Percentiles rank a stretch among this genome's conserved stretches.
phyloP scores from a whole-genome alignment of 139 green algal species.

The Chlamydomonas schloesseri region DNA sequence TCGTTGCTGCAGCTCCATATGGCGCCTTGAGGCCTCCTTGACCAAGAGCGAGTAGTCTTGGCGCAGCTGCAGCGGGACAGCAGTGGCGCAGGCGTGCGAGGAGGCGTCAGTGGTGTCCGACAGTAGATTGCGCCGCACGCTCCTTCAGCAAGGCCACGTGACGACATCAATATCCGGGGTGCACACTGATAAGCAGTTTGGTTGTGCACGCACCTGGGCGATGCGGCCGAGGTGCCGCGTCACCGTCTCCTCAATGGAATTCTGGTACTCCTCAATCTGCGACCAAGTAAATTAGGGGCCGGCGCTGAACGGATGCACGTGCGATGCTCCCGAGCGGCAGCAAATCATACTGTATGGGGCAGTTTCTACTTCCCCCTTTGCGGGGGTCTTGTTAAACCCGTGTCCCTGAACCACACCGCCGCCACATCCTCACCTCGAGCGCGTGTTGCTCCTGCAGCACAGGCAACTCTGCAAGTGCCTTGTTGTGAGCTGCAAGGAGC shows the following conservation, averaged over 20 bases:
- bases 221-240: constrained; percentile 16
- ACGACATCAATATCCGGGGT: too few relatives aligned
- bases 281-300: too few relatives aligned
- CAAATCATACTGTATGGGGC: too few relatives aligned
- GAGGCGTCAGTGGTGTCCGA: background rate
- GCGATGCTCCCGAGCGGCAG: too few relatives aligned
- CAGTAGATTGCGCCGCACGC: background rate
- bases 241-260: constrained; percentile 16
- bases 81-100: too few relatives aligned
- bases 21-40: constrained; percentile 30
- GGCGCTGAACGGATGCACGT: too few relatives aligned
- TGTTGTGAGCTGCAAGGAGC: background rate
- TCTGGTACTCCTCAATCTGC: constrained; percentile 36
- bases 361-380: too few relatives aligned
- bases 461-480: constrained; percentile 16
- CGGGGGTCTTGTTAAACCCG: too few relatives aligned
- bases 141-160: too few relatives aligned
- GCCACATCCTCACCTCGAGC: background rate
- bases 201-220: background rate
- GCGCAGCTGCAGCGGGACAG: background rate
- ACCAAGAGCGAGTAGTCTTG: constrained; percentile 30
- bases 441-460: constrained; percentile 24
- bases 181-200: too few relatives aligned
- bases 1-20: constrained; percentile 49
- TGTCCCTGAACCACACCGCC: too few relatives aligned